A percentile compares a stretch with the other conserved stretches of the same genome.
phyloP scores from a whole-genome alignment of 2,329 filamentous ascomycete genomes.

The Colletotrichum sp. region DNA sequence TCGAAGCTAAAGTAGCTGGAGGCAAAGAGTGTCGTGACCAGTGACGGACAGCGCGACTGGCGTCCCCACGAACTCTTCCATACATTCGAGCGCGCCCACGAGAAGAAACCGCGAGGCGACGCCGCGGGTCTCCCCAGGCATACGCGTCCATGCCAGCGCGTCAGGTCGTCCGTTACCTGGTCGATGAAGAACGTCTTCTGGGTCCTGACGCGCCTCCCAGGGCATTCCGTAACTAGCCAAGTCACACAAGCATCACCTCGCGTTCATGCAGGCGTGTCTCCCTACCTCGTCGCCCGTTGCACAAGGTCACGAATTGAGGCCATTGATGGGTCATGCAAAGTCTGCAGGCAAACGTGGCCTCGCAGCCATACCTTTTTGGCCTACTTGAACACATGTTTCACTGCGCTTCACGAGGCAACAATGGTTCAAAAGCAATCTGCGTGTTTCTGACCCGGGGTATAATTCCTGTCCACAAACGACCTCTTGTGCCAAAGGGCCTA shows the following conservation, averaged over 20 bases:
- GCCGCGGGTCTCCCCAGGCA: background rate
- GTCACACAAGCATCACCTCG: background rate
- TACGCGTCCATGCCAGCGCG: background rate
- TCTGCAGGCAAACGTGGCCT: background rate
- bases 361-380: background rate
- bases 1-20: background rate
- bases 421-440: background rate
- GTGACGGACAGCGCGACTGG: background rate
- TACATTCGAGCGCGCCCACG: background rate
- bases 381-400: background rate
- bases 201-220: background rate
- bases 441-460: background rate
- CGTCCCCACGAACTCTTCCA: background rate
- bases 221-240: background rate
- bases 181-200: background rate
- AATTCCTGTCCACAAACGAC: conserved; percentile 11
- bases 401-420: too few species aligned
- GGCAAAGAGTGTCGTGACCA: background rate
- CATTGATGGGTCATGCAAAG: background rate
- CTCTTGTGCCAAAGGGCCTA: conserved; percentile 6
- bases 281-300: background rate
- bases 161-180: background rate
- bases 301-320: background rate
- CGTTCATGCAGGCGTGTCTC: background rate
- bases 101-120: background rate